Conservation (phyloP, 345 rosid genomes). For the Cochlearia excelsa region DNA sequence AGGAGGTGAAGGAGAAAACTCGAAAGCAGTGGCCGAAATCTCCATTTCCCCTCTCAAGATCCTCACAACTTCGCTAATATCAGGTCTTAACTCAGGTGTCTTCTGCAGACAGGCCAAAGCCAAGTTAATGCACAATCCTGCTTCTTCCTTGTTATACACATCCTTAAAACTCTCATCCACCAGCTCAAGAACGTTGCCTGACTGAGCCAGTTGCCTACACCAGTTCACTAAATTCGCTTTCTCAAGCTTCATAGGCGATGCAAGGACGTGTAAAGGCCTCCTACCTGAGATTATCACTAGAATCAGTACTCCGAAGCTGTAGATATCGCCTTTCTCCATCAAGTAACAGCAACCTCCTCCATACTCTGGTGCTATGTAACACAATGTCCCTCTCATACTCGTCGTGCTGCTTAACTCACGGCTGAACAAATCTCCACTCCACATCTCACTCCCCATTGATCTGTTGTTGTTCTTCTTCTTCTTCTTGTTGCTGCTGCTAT, state of each 20-base stretch:
- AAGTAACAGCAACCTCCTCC: conserved; percentile 83
- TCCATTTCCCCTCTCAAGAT: conserved; percentile 91
- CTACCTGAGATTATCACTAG: conserved; percentile 91
- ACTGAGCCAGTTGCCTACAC: conserved; percentile 89
- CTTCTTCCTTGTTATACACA: conserved; percentile 68
- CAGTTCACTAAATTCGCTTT: conserved; percentile 93
- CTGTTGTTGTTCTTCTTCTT: conserved; percentile 30
- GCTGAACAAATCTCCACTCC: conserved; percentile 94
- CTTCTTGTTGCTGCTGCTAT: conserved; percentile 42
- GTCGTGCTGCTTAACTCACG: conserved; percentile 98
- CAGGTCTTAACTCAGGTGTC: conserved; percentile 85
- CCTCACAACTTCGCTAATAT: conserved; percentile 70
- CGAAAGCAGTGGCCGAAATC: conserved; percentile 56
- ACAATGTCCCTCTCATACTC: conserved; percentile 96
- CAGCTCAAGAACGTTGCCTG: conserved; percentile 77
- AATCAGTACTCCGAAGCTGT: conserved; percentile 88
- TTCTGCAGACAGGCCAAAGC: conserved; percentile 83
- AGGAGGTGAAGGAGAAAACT: conserved; percentile 92
- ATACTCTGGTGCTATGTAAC: conserved; percentile 92
- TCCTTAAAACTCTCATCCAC: conserved; percentile 84
- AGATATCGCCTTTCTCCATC: conserved; percentile 96
- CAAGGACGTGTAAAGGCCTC: conserved; percentile 89
- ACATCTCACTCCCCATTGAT: conserved; percentile 79
- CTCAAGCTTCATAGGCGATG: conserved; percentile 95
- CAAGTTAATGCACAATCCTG: conserved; percentile 79